Evolutionary conservation across 768 basidiomycete species (phyloP).

Genomic region (Tylopilus subfusipes): DNA sequence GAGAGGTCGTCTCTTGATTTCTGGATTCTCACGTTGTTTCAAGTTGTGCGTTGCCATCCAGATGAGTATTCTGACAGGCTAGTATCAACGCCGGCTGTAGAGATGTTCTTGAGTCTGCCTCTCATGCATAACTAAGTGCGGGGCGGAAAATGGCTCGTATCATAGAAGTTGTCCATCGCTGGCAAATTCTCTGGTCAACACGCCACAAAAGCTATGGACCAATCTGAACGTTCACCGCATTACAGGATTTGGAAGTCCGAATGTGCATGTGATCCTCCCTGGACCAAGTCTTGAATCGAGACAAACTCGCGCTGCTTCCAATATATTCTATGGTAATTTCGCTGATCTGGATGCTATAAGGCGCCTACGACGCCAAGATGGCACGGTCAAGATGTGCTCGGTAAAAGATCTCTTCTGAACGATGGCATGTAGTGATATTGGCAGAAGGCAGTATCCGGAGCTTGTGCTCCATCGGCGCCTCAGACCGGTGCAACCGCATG

Average conservation of each 20-base stretch:
- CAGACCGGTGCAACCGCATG: too few species aligned
- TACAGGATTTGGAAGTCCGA: neutral
- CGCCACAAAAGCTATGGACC: neutral
- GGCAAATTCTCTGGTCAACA: neutral
- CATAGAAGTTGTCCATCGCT: neutral
- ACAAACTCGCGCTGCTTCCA: neutral
- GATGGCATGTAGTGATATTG: neutral
- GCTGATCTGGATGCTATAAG: neutral
- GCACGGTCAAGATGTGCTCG: too few species aligned
- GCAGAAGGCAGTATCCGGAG: too few species aligned
- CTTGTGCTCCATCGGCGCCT: too few species aligned
- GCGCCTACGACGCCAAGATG: too few species aligned
- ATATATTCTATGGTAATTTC: neutral
- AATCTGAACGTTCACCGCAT: neutral
- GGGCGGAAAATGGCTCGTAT: neutral
- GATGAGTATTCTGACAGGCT: neutral
- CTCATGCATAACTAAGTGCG: neutral
- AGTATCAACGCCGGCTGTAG: neutral
- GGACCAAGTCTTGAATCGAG: neutral
- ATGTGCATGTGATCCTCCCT: neutral
- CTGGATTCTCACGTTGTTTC: neutral
- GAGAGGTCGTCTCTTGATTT: neutral
- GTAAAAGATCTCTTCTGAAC: too few species aligned
- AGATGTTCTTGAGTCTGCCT: neutral
- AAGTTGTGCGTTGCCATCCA: neutral